These are phyloP conservation scores for Colletotrichum lentis DNA, from an alignment of 2,329 filamentous ascomycete species.

Conservation along the genomic window DNA sequence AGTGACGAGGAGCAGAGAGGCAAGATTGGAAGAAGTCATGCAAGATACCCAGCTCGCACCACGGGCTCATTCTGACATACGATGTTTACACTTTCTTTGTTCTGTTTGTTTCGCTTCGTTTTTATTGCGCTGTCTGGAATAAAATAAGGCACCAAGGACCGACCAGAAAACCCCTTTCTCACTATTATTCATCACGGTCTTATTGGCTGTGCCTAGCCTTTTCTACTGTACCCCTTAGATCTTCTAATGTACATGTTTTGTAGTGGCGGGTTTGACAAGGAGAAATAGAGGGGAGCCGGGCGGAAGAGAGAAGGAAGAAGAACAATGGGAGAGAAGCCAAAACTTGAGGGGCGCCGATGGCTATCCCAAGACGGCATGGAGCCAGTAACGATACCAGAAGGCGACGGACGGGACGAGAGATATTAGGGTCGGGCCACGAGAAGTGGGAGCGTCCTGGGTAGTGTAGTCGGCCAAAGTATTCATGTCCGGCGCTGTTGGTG, in stretches of 20 bases:
- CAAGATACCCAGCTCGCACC: constrained; percentile 53
- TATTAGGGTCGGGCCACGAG: constrained; percentile 1
- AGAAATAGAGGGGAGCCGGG: neutral
- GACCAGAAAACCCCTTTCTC: neutral
- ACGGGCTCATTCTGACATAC: constrained; percentile 49
- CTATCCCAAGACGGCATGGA: neutral
- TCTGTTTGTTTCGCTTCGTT: constrained; percentile 31
- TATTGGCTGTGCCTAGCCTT: neutral
- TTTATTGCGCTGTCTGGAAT: constrained; percentile 32
- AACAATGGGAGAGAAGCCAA: too few relatives aligned
- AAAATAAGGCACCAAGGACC: constrained; percentile 18
- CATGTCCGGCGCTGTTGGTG: constrained; percentile 22
- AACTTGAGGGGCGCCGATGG: neutral
- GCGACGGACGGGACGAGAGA: neutral
- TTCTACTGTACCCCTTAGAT: constrained; percentile 30
- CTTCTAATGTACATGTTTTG: constrained; percentile 35
- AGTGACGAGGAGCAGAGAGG: constrained; percentile 26
- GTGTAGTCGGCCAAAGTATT: neutral
- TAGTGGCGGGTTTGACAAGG: constrained; percentile 19
- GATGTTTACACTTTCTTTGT: constrained; percentile 40
- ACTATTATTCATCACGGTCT: neutral
- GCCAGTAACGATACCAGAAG: constrained; percentile 5
- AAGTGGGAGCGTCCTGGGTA: neutral
- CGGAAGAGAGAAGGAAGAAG: neutral
- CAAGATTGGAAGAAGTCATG: constrained; percentile 41